phyloP scores from a whole-genome alignment of 2,329 filamentous ascomycete species.

The Ophiocordyceps robertsii region DNA sequence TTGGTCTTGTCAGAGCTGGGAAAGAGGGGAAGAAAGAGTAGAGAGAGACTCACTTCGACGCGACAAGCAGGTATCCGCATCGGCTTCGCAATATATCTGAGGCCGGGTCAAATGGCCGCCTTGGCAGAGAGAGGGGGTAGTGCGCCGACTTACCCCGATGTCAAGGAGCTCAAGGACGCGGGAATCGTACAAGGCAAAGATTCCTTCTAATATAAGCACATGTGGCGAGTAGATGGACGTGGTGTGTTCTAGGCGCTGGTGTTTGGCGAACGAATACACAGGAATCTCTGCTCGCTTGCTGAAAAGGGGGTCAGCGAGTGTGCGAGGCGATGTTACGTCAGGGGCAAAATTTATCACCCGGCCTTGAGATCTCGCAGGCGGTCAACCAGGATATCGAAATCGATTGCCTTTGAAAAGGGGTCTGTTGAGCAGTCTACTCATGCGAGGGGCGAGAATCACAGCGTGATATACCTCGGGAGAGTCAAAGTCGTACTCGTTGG shows the following conservation, averaged over 20 bases:
- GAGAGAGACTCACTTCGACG: conserved; percentile 55
- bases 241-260: conserved; percentile 65
- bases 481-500: conserved; percentile 93
- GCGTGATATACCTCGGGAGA: conserved; percentile 49
- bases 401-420: conserved; percentile 53
- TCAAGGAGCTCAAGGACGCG: conserved; percentile 78
- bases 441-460: neutral
- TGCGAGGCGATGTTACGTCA: neutral
- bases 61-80: conserved; percentile 85
- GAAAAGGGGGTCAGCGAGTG: conserved; percentile 2
- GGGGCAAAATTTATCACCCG: conserved; percentile 47
- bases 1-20: neutral
- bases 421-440: neutral
- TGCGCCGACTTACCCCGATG: conserved; percentile 51
- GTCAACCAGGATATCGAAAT: conserved; percentile 80
- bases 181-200: conserved; percentile 83
- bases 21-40: neutral
- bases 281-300: conserved; percentile 85
- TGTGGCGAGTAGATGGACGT: conserved; percentile 92
- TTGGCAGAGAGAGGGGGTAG: too few species aligned
- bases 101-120: conserved; percentile 1
- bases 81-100: conserved; percentile 89
- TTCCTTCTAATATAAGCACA: conserved; percentile 89
- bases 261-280: conserved; percentile 88
- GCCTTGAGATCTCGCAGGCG: conserved; percentile 74